A percentile compares a stretch with the other conserved stretches of the same genome.
These are phyloP conservation scores for Rhynchospora pubera DNA, from an alignment of 176 grass and related monocot species.

Conservation along the genomic window DNA sequence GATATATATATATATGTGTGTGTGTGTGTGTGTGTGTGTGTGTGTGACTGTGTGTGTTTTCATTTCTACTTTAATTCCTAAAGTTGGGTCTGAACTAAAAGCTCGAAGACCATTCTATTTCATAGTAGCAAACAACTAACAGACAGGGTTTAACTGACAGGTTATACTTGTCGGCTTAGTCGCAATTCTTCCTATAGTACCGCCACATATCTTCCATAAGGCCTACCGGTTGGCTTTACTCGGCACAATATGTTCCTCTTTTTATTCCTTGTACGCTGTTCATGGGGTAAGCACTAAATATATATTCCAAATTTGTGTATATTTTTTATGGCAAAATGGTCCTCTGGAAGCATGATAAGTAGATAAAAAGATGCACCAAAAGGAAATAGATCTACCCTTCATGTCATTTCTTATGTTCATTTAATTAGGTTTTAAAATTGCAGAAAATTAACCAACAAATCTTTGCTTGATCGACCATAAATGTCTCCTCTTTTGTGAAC, in stretches of 20 bases:
- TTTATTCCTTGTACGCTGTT: constrained; percentile 60
- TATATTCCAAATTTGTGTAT: background rate
- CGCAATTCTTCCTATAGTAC: constrained; percentile 68
- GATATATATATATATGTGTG: no score
- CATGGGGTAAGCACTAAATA: constrained; percentile 43
- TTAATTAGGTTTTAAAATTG: background rate
- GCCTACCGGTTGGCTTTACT: constrained; percentile 76
- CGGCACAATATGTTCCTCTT: constrained; percentile 67
- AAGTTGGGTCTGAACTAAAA: background rate
- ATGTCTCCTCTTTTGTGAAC: background rate
- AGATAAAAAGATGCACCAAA: background rate
- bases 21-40: no score
- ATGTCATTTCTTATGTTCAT: background rate
- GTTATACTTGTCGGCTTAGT: constrained; percentile 74
- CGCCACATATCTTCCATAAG: constrained; percentile 60
- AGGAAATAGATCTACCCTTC: background rate
- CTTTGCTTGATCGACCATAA: background rate
- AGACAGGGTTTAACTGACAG: constrained; percentile 28
- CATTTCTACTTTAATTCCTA: background rate
- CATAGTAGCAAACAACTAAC: background rate
- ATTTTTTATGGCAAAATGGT: background rate
- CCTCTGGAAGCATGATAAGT: background rate
- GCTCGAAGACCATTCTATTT: no score
- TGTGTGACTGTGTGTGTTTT: no score
- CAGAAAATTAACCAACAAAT: background rate